Base-by-base conservation (phyloP, 345 rosid genomes). In the Punica granatum region DNA sequence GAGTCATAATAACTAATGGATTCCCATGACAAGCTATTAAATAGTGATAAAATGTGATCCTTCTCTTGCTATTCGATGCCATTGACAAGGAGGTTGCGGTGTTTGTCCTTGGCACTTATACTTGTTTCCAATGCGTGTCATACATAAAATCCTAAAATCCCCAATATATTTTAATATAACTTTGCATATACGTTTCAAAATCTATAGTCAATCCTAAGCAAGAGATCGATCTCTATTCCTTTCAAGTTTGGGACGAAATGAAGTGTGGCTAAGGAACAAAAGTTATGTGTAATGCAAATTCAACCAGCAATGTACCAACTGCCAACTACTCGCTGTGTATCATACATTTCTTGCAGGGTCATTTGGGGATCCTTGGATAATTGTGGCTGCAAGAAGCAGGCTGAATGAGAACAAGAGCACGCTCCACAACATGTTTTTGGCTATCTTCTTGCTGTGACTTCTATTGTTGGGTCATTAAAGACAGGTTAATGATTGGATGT, bases 81-180 rank as follows among this genome's bases (percentile, higher is more conserved):
- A 1, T 72, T 67, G 10, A 42, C 9, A 41, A 92, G 87, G 74
- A 92, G 78, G 73, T 25, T 70, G 66, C 84, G 81, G 80, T 92
- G 95, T 31, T 74, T 63, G 7, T 79, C 67, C 26, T 66, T 41
- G 4, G 71, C 41, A 14, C 76, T 65, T 48, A 63, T 65, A 61
- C 39, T 64, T 14, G 67, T 65, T 26, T 54, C 75, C 3, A 78
- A 66, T 9, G 53, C 42, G n/a, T n/a, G n/a, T n/a, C n/a, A n/a
- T n/a, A n/a, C n/a, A n/a, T n/a, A n/a, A n/a, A n/a, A n/a, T n/a
- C n/a, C n/a, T n/a, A n/a, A n/a, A n/a, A n/a, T 80, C 95, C 75
- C 98, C 98, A 92, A 92, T 86, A 79, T 92, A 92, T n/a, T 4
- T 88, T 83, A 60, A 92, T 92, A 71, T 88, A 86, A 35, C 84